phyloP scores from a whole-genome alignment of 116 monocot genomes.

The Trichopus zeylanicus region DNA sequence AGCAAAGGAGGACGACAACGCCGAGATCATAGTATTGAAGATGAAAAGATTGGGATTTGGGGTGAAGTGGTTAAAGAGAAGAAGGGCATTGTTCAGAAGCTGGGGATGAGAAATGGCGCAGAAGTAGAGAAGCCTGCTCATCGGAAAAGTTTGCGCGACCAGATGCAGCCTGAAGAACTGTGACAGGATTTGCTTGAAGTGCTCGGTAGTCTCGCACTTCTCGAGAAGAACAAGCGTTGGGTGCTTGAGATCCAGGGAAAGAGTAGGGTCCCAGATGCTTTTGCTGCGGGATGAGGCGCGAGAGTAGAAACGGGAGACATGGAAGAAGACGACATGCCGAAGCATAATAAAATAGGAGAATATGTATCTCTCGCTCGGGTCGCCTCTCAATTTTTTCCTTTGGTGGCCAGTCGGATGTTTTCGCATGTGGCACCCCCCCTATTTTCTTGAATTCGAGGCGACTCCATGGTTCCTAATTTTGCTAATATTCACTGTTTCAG shows the following conservation, averaged over 20 bases:
- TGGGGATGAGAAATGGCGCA: constrained; percentile 29
- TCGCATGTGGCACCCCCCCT: too few relatives aligned
- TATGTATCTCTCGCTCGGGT: too few relatives aligned
- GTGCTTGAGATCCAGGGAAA: constrained; percentile 39
- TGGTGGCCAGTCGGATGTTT: too few relatives aligned
- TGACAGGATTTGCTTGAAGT: constrained; percentile 53
- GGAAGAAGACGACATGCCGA: too few relatives aligned
- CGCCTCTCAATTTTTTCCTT: too few relatives aligned
- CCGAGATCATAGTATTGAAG: constrained; percentile 55
- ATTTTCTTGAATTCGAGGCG: too few relatives aligned
- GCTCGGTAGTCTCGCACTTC: constrained; percentile 21
- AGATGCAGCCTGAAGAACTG: constrained; percentile 42
- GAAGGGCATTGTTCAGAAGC: constrained; percentile 19
- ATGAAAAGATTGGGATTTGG: constrained; percentile 53
- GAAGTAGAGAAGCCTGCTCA: constrained; percentile 64
- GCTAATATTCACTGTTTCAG: too few relatives aligned
- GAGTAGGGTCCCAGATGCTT: constrained; percentile 39
- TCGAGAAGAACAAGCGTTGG: constrained; percentile 53
- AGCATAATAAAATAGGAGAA: too few relatives aligned
- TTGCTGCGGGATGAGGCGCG: too few relatives aligned
- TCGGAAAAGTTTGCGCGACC: constrained; percentile 39
- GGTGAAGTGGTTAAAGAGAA: constrained; percentile 53
- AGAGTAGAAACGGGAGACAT: too few relatives aligned
- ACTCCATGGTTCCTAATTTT: too few relatives aligned
- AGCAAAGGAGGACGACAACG: constrained; percentile 28